Evolutionary conservation across 169 alveolate genomes (phyloP).

Genomic region (Eimeria acervulina): DNA sequence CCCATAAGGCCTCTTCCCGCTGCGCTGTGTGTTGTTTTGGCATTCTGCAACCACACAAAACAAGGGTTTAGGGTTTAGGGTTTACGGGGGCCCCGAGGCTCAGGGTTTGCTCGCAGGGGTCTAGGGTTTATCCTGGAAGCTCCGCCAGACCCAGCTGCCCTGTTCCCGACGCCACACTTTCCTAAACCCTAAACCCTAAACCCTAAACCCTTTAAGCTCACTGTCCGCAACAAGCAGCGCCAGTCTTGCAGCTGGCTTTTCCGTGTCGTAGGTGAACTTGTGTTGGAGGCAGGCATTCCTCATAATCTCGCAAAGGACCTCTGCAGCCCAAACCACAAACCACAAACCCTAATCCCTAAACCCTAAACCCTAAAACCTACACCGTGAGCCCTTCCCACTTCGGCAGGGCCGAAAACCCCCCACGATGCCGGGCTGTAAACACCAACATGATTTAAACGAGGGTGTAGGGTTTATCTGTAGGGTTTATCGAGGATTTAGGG

Average conservation of each 20-base stretch:
- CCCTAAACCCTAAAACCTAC: background rate
- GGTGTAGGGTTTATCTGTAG: background rate
- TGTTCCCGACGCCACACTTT: background rate
- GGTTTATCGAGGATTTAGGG: background rate
- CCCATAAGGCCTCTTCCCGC: conserved; percentile 99
- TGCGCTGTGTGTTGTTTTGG: conserved; percentile 96
- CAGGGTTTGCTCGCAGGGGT: background rate
- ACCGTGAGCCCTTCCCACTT: too few relatives aligned
- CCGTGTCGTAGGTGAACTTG: conserved; percentile 96
- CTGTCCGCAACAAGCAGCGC: conserved; percentile 96
- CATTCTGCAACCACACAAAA: conserved; percentile 89
- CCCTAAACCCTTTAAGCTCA: conserved; percentile 79
- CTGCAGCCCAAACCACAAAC: conserved; percentile 80
- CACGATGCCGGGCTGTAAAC: background rate
- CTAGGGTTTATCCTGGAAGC: background rate
- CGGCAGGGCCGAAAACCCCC: background rate
- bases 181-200: conserved; percentile 72
- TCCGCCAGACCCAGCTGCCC: background rate
- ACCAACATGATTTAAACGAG: background rate
- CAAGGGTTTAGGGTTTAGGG: conserved; percentile 40
- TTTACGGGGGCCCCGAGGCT: conserved; percentile 3
- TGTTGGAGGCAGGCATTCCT: conserved; percentile 97
- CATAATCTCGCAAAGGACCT: conserved; percentile 91
- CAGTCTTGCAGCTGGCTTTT: conserved; percentile 95
- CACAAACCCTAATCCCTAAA: conserved; percentile 38